These are phyloP conservation scores for Mucor ambiguus DNA, from an alignment of 371 early-diverging fungal genomes.

Conservation along the genomic window DNA sequence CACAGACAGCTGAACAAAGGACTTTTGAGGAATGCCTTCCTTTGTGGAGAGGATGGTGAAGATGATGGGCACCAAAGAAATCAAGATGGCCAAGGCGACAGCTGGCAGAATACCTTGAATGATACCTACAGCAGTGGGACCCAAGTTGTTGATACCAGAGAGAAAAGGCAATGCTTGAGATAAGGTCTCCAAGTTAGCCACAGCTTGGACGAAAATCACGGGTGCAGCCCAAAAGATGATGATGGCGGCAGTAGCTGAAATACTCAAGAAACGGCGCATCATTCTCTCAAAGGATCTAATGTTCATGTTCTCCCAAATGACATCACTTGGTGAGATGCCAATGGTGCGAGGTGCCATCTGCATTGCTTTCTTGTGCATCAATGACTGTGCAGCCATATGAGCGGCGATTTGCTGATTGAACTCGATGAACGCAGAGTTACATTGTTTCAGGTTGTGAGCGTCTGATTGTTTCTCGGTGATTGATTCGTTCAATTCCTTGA, in stretches of 20 bases:
- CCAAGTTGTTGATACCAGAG: constrained; percentile 33
- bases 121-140: constrained; percentile 54
- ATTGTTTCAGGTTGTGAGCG: constrained; percentile 23
- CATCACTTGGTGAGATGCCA: constrained; percentile 73
- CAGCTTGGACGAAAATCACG: constrained; percentile 60
- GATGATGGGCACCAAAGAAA: constrained; percentile 72
- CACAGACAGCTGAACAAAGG: constrained; percentile 62
- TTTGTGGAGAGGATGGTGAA: constrained; percentile 65
- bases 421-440: constrained; percentile 78
- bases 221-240: constrained; percentile 77
- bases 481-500: constrained; percentile 56
- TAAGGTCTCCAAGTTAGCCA: constrained; percentile 68
- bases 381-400: constrained; percentile 82
- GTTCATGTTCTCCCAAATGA: constrained; percentile 85
- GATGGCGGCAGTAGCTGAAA: constrained; percentile 49
- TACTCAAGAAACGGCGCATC: constrained; percentile 56
- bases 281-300: constrained; percentile 59
- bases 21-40: constrained; percentile 71
- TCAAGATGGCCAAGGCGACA: constrained; percentile 68
- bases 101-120: constrained; percentile 85
- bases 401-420: constrained; percentile 81
- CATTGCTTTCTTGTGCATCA: constrained; percentile 67
- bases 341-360: constrained; percentile 69
- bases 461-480: constrained; percentile 47
- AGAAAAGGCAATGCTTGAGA: constrained; percentile 53